phyloP scores from a whole-genome alignment of 2,329 filamentous ascomycete genomes.

The Pyrenochaeta sp. region DNA sequence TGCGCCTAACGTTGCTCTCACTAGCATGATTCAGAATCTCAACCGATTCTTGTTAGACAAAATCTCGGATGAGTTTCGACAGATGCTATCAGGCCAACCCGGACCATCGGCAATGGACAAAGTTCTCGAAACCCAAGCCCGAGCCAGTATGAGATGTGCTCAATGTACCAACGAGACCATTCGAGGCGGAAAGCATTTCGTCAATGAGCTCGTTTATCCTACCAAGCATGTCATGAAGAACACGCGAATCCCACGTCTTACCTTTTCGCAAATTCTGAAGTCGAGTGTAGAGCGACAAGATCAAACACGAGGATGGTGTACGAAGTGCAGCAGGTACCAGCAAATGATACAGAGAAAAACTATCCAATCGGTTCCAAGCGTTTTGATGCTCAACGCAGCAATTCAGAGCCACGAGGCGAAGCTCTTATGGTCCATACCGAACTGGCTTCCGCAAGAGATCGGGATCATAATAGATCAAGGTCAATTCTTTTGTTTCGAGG shows the following conservation, averaged over 20 bases:
- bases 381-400: conserved; percentile 86
- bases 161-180: conserved; percentile 88
- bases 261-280: conserved; percentile 91
- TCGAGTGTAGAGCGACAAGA: conserved; percentile 89
- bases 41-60: conserved; percentile 86
- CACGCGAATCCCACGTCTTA: conserved; percentile 61
- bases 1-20: conserved; percentile 73
- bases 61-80: conserved; percentile 77
- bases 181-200: conserved; percentile 77
- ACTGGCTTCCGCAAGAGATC: conserved; percentile 93
- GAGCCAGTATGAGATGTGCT: conserved; percentile 80
- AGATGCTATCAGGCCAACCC: conserved; percentile 68
- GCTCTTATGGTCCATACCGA: conserved; percentile 84
- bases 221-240: conserved; percentile 62
- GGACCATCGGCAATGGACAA: conserved; percentile 69
- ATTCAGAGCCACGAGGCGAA: conserved; percentile 76
- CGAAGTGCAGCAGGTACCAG: conserved; percentile 88
- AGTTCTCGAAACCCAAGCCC: conserved; percentile 73
- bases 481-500: conserved; percentile 95
- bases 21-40: conserved; percentile 83
- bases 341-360: conserved; percentile 84
- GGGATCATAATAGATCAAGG: conserved; percentile 88
- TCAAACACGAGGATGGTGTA: conserved; percentile 91
- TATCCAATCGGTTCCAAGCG: conserved; percentile 79
- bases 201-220: conserved; percentile 87